Percentiles rank a stretch among this genome's conserved stretches.
These are phyloP conservation scores for Monilinia fructicola DNA, from an alignment of 2,329 filamentous ascomycete genomes.

Conservation along the genomic window DNA sequence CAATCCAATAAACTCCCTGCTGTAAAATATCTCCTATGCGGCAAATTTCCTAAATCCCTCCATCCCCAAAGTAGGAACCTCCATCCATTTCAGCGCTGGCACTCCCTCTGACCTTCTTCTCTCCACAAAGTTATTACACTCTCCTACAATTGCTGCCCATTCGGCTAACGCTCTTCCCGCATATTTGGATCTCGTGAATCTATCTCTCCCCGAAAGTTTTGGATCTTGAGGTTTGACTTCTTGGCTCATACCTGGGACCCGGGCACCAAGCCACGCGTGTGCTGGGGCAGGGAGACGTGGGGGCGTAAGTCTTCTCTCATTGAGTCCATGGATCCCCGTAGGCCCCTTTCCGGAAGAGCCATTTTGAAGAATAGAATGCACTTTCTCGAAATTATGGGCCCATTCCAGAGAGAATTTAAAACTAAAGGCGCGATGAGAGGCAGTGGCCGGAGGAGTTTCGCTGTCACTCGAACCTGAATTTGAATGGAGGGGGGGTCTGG, in stretches of 20 bases:
- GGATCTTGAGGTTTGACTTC: conserved; percentile 37
- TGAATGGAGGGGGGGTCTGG: conserved; percentile 43
- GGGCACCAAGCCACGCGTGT: conserved; percentile 58
- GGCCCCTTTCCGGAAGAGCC: conserved; percentile 15
- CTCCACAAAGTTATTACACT: conserved; percentile 81
- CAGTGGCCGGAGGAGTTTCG: conserved; percentile 52
- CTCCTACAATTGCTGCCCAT: conserved; percentile 72
- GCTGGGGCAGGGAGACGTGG: conserved; percentile 71
- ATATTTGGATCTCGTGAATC: conserved; percentile 53
- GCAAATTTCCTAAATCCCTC: conserved; percentile 55
- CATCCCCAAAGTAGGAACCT: conserved; percentile 64
- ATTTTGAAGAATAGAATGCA: conserved; percentile 20
- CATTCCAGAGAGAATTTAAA: conserved; percentile 76
- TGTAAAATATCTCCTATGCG: neutral
- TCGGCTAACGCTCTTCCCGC: conserved; percentile 73
- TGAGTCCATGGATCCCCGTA: conserved; percentile 21
- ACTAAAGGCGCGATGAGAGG: conserved; percentile 49
- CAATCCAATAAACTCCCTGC: neutral
- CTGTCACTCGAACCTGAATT: conserved; percentile 58
- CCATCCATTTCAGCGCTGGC: conserved; percentile 62
- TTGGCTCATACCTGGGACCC: conserved; percentile 33
- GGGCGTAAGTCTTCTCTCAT: conserved; percentile 61
- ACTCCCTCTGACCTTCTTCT: conserved; percentile 73
- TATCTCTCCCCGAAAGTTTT: conserved; percentile 27
- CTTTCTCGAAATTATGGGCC: conserved; percentile 50